phyloP scores from a whole-genome alignment of 768 basidiomycete genomes.

The Tricholoma terreum region DNA sequence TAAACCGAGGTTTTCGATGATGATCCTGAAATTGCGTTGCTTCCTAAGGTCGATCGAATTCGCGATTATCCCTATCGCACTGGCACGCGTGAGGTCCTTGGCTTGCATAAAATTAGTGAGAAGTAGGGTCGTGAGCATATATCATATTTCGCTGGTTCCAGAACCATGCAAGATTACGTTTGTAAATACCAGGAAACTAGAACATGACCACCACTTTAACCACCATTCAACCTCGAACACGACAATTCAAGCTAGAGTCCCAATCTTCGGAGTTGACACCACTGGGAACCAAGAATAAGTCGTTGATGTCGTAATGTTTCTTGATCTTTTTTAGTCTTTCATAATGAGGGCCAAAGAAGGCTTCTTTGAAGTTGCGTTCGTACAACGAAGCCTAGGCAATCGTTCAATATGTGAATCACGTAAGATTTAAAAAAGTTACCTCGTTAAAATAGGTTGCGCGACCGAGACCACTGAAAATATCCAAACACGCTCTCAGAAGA shows the following conservation, averaged over 20 bases:
- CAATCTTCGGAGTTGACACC: constrained; percentile 53
- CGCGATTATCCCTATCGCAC: no score
- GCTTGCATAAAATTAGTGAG: no score
- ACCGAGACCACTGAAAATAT: constrained; percentile 22
- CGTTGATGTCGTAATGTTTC: constrained; percentile 39
- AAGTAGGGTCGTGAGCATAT: no score
- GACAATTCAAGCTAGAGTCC: constrained; percentile 25
- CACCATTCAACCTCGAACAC: background rate
- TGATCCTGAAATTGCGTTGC: no score
- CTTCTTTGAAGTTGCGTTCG: constrained; percentile 35
- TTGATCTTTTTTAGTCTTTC: constrained; percentile 39
- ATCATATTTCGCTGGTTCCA: no score
- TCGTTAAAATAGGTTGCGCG: constrained; percentile 47
- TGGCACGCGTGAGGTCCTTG: no score
- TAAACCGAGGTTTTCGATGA: no score
- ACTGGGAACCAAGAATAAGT: constrained; percentile 40
- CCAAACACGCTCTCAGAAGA: constrained; percentile 15
- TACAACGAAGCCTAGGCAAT: constrained; percentile 37
- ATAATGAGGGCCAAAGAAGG: constrained; percentile 48
- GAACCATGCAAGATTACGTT: no score
- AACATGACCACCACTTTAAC: no score
- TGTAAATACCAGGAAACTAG: no score
- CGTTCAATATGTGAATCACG: background rate
- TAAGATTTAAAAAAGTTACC: constrained; percentile 19
- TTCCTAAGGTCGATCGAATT: no score